Evolutionary conservation across 768 basidiomycete species (phyloP).

Genomic region (Auriscalpium microsporum): DNA sequence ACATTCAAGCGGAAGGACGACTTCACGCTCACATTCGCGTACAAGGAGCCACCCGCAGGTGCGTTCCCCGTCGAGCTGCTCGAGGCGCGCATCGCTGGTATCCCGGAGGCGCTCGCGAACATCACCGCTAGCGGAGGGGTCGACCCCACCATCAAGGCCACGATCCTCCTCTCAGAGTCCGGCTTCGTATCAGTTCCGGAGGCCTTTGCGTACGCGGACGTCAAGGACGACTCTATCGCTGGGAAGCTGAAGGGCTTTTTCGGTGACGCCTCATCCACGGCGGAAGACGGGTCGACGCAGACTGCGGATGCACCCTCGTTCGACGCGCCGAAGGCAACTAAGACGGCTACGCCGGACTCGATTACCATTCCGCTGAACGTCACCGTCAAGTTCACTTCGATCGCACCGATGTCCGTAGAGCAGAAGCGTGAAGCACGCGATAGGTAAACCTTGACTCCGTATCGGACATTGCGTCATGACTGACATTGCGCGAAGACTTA

Average conservation of each 20-base stretch:
- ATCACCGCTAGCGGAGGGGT: slow-evolving; percentile 73
- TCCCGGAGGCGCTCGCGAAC: slow-evolving; percentile 71
- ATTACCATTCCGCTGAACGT: slow-evolving; percentile 65
- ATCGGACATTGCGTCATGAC: background rate
- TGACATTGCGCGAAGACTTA: slow-evolving; percentile 42
- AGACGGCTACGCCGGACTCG: slow-evolving; percentile 24
- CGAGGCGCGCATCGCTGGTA: slow-evolving; percentile 50
- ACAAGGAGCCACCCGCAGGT: slow-evolving; percentile 61
- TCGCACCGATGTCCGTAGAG: slow-evolving; percentile 67
- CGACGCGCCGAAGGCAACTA: slow-evolving; percentile 17
- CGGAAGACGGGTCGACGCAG: slow-evolving; percentile 25
- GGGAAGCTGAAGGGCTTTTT: slow-evolving; percentile 88
- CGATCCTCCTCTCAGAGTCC: slow-evolving; percentile 74
- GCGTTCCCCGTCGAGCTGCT: slow-evolving; percentile 67
- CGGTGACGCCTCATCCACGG: slow-evolving; percentile 36
- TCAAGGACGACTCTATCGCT: slow-evolving; percentile 71
- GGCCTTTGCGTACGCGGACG: slow-evolving; percentile 71
- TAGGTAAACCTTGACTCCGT: slow-evolving; percentile 41
- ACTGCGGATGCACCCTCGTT: slow-evolving; percentile 30
- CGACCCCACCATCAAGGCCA: slow-evolving; percentile 83
- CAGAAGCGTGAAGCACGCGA: slow-evolving; percentile 68
- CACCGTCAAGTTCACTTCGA: slow-evolving; percentile 51
- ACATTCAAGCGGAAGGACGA: slow-evolving; percentile 82
- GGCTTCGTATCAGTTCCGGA: slow-evolving; percentile 78
- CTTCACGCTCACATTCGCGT: slow-evolving; percentile 69